Base-by-base conservation (phyloP, 306 rosid genomes). In the Cucumis sativus region DNA sequence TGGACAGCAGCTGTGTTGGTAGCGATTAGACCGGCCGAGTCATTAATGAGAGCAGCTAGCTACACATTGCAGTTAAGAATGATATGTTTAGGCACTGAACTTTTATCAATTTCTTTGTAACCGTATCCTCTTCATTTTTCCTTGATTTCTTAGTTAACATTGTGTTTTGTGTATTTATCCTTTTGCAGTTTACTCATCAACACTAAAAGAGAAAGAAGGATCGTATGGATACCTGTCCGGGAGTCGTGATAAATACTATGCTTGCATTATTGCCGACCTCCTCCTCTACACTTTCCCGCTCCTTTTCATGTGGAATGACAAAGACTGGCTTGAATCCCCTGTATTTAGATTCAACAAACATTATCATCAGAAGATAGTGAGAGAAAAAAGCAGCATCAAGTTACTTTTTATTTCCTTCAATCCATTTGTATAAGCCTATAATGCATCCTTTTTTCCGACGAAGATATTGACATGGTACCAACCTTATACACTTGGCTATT, bases 231-330 rank as follows among this genome's bases (percentile, higher is more conserved):
- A 94, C 98, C 98, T 91, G 96, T 60, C 95, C 98, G 5, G 98
- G 98, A 56, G 97, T 94, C 71, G 98, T 89, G 74, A 91, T 88
- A 87, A 94, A 88, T 84, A 94, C 81, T 40, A 94, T 86, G 78
- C 90, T 84, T 49, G 93, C 85, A n/a, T 90, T 89, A 45, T 89
- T 90, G 66, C 88, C 88, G 13, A 79, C 69, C 8, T 78, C 54
- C 28, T 91, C 96, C 84, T 88, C 93, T 41, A 91, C 91, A 79
- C 89, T 83, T 82, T 90, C 97, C 84, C 98, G 85, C 80, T 90
- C 97, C 69, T 83, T 94, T 83, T 91, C 98, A 76, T 90, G 98
- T 35, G 98, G 97, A 84, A 94, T 91, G 43, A 94, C 98, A 81
- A 91, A 94, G 82, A 90, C 81, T 65, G 98, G 98, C 80, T 80